Base-by-base conservation (phyloP, 768 basidiomycete genomes). In the Glaciozyma martinii region DNA sequence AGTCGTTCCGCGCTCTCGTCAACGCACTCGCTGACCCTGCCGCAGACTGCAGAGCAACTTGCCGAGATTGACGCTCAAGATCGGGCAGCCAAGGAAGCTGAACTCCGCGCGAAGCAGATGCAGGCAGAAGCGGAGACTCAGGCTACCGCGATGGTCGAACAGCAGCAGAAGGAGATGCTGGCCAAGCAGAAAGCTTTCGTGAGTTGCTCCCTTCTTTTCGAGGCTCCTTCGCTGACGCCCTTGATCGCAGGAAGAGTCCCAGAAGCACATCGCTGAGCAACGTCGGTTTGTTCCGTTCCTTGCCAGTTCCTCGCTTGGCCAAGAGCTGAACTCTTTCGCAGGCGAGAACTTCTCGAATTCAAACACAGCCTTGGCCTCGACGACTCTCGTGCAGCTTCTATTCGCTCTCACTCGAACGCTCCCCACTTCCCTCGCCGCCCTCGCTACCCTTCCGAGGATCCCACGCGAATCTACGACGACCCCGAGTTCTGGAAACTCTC, bases 271-370 rank as follows among this genome's bases (percentile, higher is more conserved):
- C 37, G 37, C 37, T 12, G 37, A 40, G 15, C 37, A 40, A 2
- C 37, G 37, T 40, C 37, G 37, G 37, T 40, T 40, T 13, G 37
- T 40, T 13, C 10, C 5, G 37, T 40, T 13, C 37, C 7, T 13
- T n/a, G n/a, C n/a, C n/a, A n/a, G n/a, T n/a, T 13, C 12, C 37
- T 40, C 37, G 37, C 37, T 12, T 40, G 12, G 37, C 37, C 15
- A 13, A 40, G 37, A 7, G 37, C 37, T 13, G 37, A 40, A 8
- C 12, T 40, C 37, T 13, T 19, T 2, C 33, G 9, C 50, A 58
- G 62, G 2, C 62, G 62, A 15, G 56, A 63, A 23, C 62, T 63
- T 3, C 57, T 63, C 42, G 62, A 63, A 23, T 63, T 58, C 56
- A 63, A 59, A 30, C 56, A 59, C 30, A 18, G 42, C 4, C 56